Evolutionary conservation across 2,329 filamentous ascomycete species (phyloP).

Genomic region (Diplodia seriata): DNA sequence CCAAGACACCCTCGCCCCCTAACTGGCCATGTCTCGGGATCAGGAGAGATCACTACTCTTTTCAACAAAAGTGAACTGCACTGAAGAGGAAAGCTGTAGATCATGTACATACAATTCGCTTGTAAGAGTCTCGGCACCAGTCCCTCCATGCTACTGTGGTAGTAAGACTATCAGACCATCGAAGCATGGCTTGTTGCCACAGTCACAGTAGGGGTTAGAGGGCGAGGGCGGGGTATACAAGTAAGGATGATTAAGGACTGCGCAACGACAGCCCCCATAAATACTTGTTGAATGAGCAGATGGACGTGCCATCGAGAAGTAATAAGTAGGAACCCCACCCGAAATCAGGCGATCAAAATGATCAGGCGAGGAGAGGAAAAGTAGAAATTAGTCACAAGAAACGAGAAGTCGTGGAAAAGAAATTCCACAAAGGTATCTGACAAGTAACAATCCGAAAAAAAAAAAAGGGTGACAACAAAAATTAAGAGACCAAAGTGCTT

Average conservation of each 20-base stretch:
- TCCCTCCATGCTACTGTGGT: background rate
- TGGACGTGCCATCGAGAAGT: background rate
- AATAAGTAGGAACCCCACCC: background rate
- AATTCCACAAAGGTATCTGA: constrained; percentile 1
- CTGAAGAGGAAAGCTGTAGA: background rate
- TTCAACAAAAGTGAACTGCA: background rate
- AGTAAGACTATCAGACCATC: background rate
- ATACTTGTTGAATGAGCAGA: background rate
- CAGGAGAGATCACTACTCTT: background rate
- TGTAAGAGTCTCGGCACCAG: background rate
- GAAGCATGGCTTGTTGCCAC: background rate
- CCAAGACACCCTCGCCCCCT: too few relatives aligned
- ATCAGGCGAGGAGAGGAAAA: background rate
- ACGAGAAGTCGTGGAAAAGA: background rate
- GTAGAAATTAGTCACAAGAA: background rate
- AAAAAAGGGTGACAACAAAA: background rate
- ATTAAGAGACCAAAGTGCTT: background rate
- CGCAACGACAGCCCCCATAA: background rate
- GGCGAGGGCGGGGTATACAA: background rate
- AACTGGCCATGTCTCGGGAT: background rate
- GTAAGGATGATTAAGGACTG: background rate
- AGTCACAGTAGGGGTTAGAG: background rate
- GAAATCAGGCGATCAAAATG: background rate
- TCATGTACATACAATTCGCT: background rate
- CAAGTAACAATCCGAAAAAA: background rate